Evolutionary conservation across 345 rosid genomes (phyloP), one percentile per base, ranked within the genome.

Genomic region (Eucalyptus leucophloia): DNA sequence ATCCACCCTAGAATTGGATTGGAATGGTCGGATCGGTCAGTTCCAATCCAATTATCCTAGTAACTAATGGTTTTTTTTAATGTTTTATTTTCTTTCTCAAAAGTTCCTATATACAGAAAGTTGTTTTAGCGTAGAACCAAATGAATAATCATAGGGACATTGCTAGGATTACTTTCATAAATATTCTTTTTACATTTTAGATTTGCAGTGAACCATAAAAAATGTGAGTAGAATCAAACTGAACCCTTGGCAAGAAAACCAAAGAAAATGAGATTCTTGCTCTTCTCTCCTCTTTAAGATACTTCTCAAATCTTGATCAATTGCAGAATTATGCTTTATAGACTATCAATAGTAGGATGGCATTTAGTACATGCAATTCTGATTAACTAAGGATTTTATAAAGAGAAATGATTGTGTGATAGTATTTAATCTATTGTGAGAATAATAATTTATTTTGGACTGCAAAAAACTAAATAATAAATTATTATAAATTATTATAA

Each of bases 21-120:
- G n/a, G n/a, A n/a, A n/a, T n/a, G n/a, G n/a, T n/a, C 0, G 10
- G 24, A 32, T 5, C 1, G 7, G 2, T 5, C 1, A 2, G 40
- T 67, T 18, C 1, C 0, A 2, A 18, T 17, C 12, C 0, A 5
- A 2, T 5, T 34, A 2, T 16, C 80, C 0, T 1, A 12, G 42
- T 8, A 67, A 67, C 4, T 17, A 3, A 2, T 67, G 42, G 6
- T 14, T 9, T 32, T 16, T 32, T 54, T 21, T 4, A 56, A 56
- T 56, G 2, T 32, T 32, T 17, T 56, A 2, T 56, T 56, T 56
- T 56, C 6, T 67, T 67, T 67, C 80, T 17, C 7, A 32, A n/a
- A 67, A 32, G 12, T 67, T 32, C 21, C 42, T 67, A 16, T 16
- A 67, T 32, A 32, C 9, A 2, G 6, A n/a, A 67, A 67, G 23